Evolutionary conservation across 1,284 basidiomycete genomes (phyloP).

Genomic region (Nidula niveotomentosa): DNA sequence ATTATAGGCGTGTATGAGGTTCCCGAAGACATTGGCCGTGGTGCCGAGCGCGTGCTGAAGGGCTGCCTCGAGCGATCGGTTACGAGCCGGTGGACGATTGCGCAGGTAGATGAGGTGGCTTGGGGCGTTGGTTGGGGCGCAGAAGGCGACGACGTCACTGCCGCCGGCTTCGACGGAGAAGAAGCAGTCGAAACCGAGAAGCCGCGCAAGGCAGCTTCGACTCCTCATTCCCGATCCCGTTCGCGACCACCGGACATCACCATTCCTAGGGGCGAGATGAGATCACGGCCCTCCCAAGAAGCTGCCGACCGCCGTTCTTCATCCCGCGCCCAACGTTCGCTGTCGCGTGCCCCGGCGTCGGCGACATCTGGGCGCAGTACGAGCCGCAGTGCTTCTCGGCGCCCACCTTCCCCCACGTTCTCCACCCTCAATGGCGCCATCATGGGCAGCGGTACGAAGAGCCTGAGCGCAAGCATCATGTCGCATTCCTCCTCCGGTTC

Average conservation of each 20-base stretch:
- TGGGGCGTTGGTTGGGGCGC: slow-evolving; percentile 80
- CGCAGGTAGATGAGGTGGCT: slow-evolving; percentile 71
- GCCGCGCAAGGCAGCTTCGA: slow-evolving; percentile 12
- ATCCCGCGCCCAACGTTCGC: slow-evolving; percentile 37
- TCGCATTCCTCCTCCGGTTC: slow-evolving; percentile 8
- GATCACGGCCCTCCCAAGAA: slow-evolving; percentile 24
- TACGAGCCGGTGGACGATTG: slow-evolving; percentile 69
- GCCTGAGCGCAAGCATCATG: neutral
- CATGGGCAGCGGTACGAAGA: slow-evolving; percentile 14
- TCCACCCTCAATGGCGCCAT: slow-evolving; percentile 16
- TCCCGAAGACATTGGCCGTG: slow-evolving; percentile 60
- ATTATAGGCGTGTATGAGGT: slow-evolving; percentile 56
- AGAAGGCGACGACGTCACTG: slow-evolving; percentile 42
- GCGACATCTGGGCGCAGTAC: slow-evolving; percentile 25
- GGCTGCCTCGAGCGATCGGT: slow-evolving; percentile 74
- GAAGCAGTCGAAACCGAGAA: slow-evolving; percentile 16
- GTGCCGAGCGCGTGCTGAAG: slow-evolving; percentile 69
- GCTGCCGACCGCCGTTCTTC: slow-evolving; percentile 35
- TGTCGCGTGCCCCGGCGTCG: slow-evolving; percentile 38
- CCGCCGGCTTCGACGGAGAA: slow-evolving; percentile 24
- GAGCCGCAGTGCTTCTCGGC: slow-evolving; percentile 26
- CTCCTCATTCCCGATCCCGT: slow-evolving; percentile 25
- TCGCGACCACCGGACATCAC: slow-evolving; percentile 1
- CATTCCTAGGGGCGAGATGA: slow-evolving; percentile 14
- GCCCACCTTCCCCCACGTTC: slow-evolving; percentile 23